These are phyloP conservation scores for Leccinum insolens DNA, from an alignment of 1,284 basidiomycete genomes.

Conservation along the genomic window DNA sequence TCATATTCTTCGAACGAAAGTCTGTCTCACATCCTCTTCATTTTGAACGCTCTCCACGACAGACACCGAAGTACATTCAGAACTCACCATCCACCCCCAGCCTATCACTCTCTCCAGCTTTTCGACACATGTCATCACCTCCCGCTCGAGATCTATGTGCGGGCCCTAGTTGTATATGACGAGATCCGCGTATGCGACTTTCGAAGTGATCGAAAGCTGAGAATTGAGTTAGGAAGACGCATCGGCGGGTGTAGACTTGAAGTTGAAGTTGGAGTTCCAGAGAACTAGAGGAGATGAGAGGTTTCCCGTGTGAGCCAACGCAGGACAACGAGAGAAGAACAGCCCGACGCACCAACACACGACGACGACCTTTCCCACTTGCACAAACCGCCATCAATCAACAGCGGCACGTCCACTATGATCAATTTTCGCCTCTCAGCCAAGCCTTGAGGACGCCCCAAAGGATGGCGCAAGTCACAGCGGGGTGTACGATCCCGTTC, in stretches of 20 bases:
- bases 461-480: slow-evolving; percentile 52
- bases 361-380: slow-evolving; percentile 80
- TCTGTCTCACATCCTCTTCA: slow-evolving; percentile 4
- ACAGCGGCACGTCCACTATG: slow-evolving; percentile 88
- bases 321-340: background rate
- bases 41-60: slow-evolving; percentile 25
- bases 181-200: slow-evolving; percentile 82
- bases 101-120: slow-evolving; percentile 58
- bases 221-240: slow-evolving; percentile 67
- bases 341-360: slow-evolving; percentile 77
- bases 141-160: slow-evolving; percentile 64
- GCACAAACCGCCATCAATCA: slow-evolving; percentile 91
- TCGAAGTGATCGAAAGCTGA: slow-evolving; percentile 72
- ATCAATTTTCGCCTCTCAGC: slow-evolving; percentile 32
- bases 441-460: too few species aligned
- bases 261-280: slow-evolving; percentile 68
- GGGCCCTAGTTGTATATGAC: slow-evolving; percentile 91
- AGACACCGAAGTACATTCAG: slow-evolving; percentile 27
- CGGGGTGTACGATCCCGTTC: slow-evolving; percentile 90
- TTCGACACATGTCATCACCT: slow-evolving; percentile 61
- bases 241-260: slow-evolving; percentile 58
- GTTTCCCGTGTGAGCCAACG: background rate
- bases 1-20: too few species aligned
- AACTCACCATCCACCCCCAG: slow-evolving; percentile 73
- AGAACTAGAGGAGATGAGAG: slow-evolving; percentile 47